A percentile compares a stretch with the other conserved stretches of the same genome.
These are phyloP conservation scores for Lathyrus oleraceus DNA, from an alignment of 306 rosid species.

Conservation along the genomic window DNA sequence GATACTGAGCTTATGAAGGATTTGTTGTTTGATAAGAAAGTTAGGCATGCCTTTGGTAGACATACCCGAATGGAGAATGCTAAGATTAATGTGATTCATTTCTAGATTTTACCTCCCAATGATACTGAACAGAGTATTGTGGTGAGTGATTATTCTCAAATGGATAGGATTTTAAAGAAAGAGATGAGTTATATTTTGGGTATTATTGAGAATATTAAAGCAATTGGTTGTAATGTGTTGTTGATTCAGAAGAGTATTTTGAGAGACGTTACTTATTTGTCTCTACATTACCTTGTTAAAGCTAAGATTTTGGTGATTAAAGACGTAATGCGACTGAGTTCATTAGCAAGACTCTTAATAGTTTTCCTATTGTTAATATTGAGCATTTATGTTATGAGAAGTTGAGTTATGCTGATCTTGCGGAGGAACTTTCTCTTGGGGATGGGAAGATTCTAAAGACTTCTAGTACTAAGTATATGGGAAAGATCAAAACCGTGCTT, in stretches of 20 bases:
- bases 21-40: constrained; percentile 84
- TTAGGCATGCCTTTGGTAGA: constrained; percentile 96
- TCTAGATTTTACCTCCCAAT: constrained; percentile 93
- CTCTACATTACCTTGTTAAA: constrained; percentile 89
- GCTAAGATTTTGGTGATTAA: constrained; percentile 93
- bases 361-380: constrained; percentile 85
- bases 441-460: constrained; percentile 91
- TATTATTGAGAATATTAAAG: no score
- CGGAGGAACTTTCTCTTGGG: constrained; percentile 86
- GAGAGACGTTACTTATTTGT: constrained; percentile 93
- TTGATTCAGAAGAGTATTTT: no score
- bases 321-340: constrained; percentile 95
- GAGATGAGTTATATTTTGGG: no score
- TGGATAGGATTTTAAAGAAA: no score
- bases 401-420: constrained; percentile 85
- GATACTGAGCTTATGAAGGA: constrained; percentile 82
- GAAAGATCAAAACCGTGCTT: constrained; percentile 79
- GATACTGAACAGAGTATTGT: no score
- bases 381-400: constrained; percentile 91
- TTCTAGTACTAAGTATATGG: constrained; percentile 89
- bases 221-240: no score
- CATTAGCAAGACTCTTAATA: constrained; percentile 86
- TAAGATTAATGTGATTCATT: constrained; percentile 90
- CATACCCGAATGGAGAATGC: constrained; percentile 90
- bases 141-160: no score